These are phyloP conservation scores for Quercus rubra DNA, from an alignment of 306 rosid genomes.

Conservation along the genomic window DNA sequence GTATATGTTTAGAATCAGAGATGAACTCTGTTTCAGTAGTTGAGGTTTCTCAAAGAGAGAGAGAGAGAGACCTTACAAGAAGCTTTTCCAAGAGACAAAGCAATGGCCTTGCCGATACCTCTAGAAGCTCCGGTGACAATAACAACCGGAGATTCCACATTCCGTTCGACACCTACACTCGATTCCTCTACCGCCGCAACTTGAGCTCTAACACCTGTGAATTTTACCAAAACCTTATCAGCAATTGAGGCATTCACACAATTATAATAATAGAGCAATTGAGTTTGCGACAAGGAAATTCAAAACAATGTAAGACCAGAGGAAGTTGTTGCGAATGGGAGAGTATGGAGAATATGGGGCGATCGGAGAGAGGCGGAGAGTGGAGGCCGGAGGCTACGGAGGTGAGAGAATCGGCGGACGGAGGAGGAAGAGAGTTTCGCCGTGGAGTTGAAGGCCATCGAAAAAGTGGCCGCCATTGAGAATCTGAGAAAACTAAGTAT, in stretches of 20 bases:
- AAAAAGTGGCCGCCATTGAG: constrained; percentile 31
- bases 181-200: constrained; percentile 67
- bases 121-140: constrained; percentile 96
- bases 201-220: constrained; percentile 67
- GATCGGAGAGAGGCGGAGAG: constrained; percentile 13
- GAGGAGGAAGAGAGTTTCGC: constrained; percentile 13
- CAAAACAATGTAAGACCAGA: constrained; percentile 30
- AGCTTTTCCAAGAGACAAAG: constrained; percentile 76
- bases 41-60: neutral
- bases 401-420: constrained; percentile 26
- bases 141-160: constrained; percentile 82
- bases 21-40: neutral
- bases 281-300: neutral
- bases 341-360: constrained; percentile 10
- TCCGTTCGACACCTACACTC: constrained; percentile 36
- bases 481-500: neutral
- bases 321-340: constrained; percentile 43
- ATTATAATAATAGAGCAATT: neutral
- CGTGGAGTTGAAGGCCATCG: constrained; percentile 37
- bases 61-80: constrained; percentile 73
- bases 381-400: constrained; percentile 48
- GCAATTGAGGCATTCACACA: neutral
- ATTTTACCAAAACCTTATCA: neutral
- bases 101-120: constrained; percentile 87
- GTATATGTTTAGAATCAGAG: neutral